Percentiles rank a stretch among this genome's conserved stretches.
Evolutionary conservation across 441 rosid genomes (phyloP).

Genomic region (Raphanus hybrid): DNA sequence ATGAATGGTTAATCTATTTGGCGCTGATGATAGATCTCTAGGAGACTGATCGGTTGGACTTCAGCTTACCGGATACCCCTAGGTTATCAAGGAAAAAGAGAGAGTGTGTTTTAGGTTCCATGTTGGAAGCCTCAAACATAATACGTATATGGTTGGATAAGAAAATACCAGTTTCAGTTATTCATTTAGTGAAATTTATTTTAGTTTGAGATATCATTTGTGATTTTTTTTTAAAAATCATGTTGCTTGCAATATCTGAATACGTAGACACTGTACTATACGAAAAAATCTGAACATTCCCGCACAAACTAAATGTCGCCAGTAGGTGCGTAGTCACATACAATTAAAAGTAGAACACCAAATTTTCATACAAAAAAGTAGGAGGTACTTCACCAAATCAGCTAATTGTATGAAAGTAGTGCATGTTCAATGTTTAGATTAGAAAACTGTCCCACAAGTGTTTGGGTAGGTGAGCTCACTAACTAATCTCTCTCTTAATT

Average conservation of each 20-base stretch:
- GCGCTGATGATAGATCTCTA: no score
- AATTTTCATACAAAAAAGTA: not conserved
- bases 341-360: not conserved
- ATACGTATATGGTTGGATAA: not conserved
- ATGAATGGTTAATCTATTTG: no score
- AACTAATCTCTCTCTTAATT: slow-evolving; percentile 13
- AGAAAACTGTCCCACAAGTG: slow-evolving; percentile 13
- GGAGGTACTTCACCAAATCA: not conserved
- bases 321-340: not conserved
- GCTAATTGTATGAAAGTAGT: not conserved
- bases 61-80: no score
- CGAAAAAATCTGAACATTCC: not conserved
- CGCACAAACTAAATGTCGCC: not conserved
- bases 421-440: not conserved
- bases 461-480: slow-evolving; percentile 20
- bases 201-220: not conserved
- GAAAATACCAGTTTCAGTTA: not conserved
- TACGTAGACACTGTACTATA: not conserved
- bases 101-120: no score
- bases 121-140: no score
- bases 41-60: no score
- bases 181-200: not conserved
- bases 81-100: no score
- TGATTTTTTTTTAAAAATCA: not conserved
- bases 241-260: not conserved